phyloP scores from a whole-genome alignment of 73 alveolate species.

The Tetrahymena malaccensis region DNA sequence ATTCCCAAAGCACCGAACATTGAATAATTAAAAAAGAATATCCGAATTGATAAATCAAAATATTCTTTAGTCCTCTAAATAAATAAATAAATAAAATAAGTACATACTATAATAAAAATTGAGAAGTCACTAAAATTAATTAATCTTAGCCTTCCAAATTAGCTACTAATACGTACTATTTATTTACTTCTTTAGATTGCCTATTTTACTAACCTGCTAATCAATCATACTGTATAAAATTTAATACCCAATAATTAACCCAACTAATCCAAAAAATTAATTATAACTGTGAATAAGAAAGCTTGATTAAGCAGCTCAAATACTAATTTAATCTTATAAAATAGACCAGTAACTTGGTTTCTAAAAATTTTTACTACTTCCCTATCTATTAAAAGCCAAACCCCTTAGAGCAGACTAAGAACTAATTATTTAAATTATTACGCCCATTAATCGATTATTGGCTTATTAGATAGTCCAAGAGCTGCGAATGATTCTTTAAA shows the following conservation, averaged over 20 bases:
- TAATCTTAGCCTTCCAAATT: neutral
- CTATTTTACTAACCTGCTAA: neutral
- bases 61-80: neutral
- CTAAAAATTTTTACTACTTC: neutral
- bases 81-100: no score
- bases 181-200: neutral
- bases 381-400: neutral
- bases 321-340: neutral
- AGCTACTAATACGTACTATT: neutral
- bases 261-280: neutral
- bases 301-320: neutral
- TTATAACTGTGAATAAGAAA: no score
- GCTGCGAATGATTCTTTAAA: neutral
- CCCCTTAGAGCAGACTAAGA: neutral
- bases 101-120: neutral
- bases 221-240: neutral
- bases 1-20: neutral
- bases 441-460: neutral
- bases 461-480: neutral
- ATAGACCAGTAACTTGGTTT: neutral
- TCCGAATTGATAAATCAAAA: neutral
- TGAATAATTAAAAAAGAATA: neutral
- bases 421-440: no score
- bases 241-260: neutral
- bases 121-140: neutral